Conservation (phyloP, 768 basidiomycete genomes). For the Cystofilobasidium capitatum region DNA sequence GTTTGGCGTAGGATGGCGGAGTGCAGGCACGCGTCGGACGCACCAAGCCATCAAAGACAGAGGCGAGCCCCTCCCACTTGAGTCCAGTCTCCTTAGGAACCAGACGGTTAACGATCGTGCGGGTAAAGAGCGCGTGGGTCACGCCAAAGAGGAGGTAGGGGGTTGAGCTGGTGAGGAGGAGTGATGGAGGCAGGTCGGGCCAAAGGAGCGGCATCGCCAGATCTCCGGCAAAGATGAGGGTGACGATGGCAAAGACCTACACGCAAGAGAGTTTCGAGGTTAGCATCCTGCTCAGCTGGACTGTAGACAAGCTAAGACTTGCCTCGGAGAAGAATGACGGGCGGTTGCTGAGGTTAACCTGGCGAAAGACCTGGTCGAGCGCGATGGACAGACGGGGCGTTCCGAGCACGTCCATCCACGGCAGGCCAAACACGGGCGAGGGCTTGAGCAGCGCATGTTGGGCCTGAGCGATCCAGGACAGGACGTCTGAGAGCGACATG, state of each 20-base stretch:
- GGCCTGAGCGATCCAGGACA: neutral
- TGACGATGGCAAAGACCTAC: constrained; percentile 16
- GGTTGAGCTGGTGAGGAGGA: constrained; percentile 5
- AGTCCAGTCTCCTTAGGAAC: neutral
- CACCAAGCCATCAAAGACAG: constrained; percentile 8
- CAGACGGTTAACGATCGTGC: neutral
- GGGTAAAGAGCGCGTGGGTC: neutral
- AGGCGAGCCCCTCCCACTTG: neutral
- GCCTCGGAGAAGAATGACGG: constrained; percentile 7
- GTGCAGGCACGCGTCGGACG: neutral
- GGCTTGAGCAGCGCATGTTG: neutral
- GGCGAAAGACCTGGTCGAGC: constrained; percentile 14
- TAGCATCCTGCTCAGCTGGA: neutral
- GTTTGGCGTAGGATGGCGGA: neutral
- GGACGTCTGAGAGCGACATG: too few relatives aligned
- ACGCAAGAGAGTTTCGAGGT: neutral
- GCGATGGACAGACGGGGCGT: constrained; percentile 12
- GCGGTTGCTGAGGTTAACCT: neutral
- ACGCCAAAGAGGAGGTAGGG: neutral
- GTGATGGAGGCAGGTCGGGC: neutral
- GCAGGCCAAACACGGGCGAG: constrained; percentile 7
- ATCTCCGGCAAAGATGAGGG: constrained; percentile 22
- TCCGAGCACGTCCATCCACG: constrained; percentile 22
- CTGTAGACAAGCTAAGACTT: neutral
- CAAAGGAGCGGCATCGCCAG: constrained; percentile 8